Conservation (phyloP, 768 basidiomycete genomes). For the Clitopilus hobsonii region DNA sequence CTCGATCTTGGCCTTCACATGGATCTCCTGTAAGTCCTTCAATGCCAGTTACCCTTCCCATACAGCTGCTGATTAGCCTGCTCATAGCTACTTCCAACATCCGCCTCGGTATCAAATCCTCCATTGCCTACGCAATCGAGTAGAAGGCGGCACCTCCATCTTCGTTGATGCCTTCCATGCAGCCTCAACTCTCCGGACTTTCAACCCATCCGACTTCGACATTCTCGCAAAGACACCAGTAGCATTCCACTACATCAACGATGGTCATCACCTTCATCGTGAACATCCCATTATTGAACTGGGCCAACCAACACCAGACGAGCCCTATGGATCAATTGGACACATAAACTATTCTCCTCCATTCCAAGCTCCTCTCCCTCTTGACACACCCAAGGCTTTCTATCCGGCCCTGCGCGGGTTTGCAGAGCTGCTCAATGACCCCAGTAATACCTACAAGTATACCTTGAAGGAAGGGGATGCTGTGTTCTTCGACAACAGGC, state of each 20-base stretch:
- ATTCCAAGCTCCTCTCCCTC: constrained; percentile 80
- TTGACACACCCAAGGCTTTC: constrained; percentile 49
- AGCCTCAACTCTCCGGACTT: constrained; percentile 45
- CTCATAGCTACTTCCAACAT: constrained; percentile 78
- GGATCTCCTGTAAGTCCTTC: constrained; percentile 79
- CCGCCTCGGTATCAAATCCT: constrained; percentile 92
- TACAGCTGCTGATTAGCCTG: not conserved
- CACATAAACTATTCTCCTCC: constrained; percentile 92
- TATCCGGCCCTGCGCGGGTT: constrained; percentile 64
- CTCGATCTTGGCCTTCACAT: constrained; percentile 85
- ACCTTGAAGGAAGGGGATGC: constrained; percentile 78
- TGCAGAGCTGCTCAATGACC: constrained; percentile 49
- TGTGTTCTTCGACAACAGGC: constrained; percentile 88
- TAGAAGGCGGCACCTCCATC: constrained; percentile 77
- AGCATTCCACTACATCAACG: constrained; percentile 90
- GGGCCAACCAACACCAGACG: constrained; percentile 15
- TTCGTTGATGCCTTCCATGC: constrained; percentile 80
- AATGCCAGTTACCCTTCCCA: not conserved
- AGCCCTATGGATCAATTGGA: constrained; percentile 31
- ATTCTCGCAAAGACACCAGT: constrained; percentile 61
- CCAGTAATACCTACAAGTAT: constrained; percentile 50
- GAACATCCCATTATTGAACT: constrained; percentile 77
- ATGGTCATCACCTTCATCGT: constrained; percentile 75
- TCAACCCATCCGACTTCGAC: constrained; percentile 48
- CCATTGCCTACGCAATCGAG: constrained; percentile 84